Evolutionary conservation across 345 rosid genomes (phyloP).

Genomic region (Viola odorata): DNA sequence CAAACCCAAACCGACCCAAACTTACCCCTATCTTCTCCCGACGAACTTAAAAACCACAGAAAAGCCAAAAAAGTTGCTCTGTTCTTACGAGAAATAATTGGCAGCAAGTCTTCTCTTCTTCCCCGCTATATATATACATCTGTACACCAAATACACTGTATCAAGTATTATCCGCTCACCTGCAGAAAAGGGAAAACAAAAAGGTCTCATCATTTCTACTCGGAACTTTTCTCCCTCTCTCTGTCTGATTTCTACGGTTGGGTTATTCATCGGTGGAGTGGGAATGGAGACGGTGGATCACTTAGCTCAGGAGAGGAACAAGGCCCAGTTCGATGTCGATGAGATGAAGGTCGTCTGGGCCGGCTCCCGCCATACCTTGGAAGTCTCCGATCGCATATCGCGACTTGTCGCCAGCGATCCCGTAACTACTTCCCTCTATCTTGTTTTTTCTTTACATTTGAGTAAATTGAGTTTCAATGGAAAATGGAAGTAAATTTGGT

Average conservation of each 20-base stretch:
- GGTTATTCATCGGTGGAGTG: neutral
- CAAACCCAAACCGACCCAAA: no score
- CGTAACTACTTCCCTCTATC: constrained; percentile 24
- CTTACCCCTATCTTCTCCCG: no score
- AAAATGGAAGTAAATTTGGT: neutral
- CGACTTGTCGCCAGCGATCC: constrained; percentile 96
- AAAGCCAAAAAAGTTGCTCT: no score
- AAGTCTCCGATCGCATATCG: constrained; percentile 75
- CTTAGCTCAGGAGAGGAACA: constrained; percentile 66
- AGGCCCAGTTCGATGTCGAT: constrained; percentile 74
- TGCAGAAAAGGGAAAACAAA: no score
- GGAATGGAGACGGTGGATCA: constrained; percentile 55
- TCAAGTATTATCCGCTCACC: no score
- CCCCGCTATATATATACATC: no score
- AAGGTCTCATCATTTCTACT: neutral
- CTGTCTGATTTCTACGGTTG: neutral
- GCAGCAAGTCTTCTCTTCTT: no score
- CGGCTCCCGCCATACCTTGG: constrained; percentile 73
- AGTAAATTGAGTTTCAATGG: neutral
- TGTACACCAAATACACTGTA: no score
- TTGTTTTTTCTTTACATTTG: neutral
- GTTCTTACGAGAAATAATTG: no score
- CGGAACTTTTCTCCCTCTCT: neutral
- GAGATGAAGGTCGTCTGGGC: constrained; percentile 97
- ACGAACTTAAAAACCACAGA: no score